phyloP scores from a whole-genome alignment of 345 rosid genomes.

The Bruguiera parviflora region DNA sequence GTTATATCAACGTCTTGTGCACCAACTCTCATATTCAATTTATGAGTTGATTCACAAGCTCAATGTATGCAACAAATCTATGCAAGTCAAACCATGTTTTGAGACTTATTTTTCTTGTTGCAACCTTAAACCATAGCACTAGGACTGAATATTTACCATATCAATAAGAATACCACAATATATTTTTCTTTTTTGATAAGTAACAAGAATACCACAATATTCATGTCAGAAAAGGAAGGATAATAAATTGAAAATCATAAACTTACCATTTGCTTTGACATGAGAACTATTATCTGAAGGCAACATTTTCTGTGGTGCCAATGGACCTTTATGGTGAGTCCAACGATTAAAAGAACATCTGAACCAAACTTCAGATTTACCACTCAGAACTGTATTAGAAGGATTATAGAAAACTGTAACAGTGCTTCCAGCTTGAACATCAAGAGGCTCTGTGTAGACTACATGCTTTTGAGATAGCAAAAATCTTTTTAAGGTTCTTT shows the following conservation, averaged over 20 bases:
- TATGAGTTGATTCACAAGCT: no score
- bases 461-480: constrained; percentile 75
- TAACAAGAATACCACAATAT: neutral
- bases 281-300: constrained; percentile 51
- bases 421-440: constrained; percentile 66
- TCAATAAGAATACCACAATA: constrained; percentile 1
- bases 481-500: constrained; percentile 65
- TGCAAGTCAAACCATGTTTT: no score
- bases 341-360: constrained; percentile 92
- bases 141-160: neutral
- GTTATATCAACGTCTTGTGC: no score
- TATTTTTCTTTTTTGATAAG: no score
- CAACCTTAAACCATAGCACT: no score
- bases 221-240: neutral
- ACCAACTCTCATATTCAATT: no score
- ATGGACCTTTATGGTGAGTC: constrained; percentile 70
- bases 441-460: constrained; percentile 83
- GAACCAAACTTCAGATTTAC: constrained; percentile 86
- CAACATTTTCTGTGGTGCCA: constrained; percentile 82
- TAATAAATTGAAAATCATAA: constrained; percentile 9
- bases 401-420: constrained; percentile 78
- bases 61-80: no score
- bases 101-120: no score
- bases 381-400: constrained; percentile 70
- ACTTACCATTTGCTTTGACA: constrained; percentile 61